Evolutionary conservation across 108 stramenopile genomes (phyloP).

Genomic region (Chaetoceros muelleri): DNA sequence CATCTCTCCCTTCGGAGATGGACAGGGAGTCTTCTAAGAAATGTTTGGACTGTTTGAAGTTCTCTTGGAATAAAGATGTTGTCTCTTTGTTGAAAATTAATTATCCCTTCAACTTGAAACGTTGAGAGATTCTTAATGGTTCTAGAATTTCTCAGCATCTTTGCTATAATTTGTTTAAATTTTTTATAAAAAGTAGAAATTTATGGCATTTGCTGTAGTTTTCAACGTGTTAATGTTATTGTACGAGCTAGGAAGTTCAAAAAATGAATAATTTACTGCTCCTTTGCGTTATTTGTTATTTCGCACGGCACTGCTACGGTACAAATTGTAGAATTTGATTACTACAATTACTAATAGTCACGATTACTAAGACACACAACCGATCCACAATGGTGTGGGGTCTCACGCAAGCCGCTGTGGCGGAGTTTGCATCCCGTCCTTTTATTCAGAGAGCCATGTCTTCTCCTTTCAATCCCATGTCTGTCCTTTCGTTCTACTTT

Average conservation of each 20-base stretch:
- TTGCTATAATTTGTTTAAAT: slow-evolving; percentile 1
- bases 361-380: too few species aligned
- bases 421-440: slow-evolving; percentile 18
- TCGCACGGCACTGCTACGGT: background rate
- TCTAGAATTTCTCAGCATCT: background rate
- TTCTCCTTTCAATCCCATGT: slow-evolving; percentile 5
- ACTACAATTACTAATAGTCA: background rate
- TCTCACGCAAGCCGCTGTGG: too few species aligned
- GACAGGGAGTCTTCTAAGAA: slow-evolving; percentile 36
- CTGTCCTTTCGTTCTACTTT: slow-evolving; percentile 28
- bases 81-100: too few species aligned
- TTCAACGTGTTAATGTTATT: too few species aligned
- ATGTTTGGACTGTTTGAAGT: too few species aligned
- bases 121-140: background rate
- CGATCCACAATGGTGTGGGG: too few species aligned
- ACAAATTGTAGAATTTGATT: too few species aligned
- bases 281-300: background rate
- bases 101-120: too few species aligned
- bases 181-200: too few species aligned
- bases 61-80: too few species aligned
- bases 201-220: too few species aligned
- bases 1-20: slow-evolving; percentile 48
- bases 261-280: background rate
- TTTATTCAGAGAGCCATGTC: slow-evolving; percentile 12
- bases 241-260: too few species aligned